phyloP scores from a whole-genome alignment of 805 yeast genomes.

The Metschnikowia koreensis region DNA sequence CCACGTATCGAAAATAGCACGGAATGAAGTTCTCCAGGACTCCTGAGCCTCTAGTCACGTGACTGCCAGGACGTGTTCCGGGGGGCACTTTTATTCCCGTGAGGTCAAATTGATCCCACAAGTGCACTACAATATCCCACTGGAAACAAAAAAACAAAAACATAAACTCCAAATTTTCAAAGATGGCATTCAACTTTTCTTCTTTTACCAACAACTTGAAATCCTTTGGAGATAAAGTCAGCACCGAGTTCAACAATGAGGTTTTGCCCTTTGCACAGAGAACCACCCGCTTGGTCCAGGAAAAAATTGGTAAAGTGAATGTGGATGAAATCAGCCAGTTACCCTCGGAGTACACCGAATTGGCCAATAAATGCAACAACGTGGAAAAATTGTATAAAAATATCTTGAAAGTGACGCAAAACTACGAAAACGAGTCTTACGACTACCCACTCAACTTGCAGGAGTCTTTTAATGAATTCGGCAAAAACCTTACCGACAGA shows the following conservation, averaged over 20 bases:
- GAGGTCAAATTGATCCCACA: neutral
- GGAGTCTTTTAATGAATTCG: constrained; percentile 73
- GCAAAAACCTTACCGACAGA: constrained; percentile 61
- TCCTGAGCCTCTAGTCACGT: no score
- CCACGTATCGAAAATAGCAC: no score
- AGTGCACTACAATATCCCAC: neutral
- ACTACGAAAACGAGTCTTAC: constrained; percentile 73
- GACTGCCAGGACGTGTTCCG: neutral
- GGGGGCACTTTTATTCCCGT: neutral
- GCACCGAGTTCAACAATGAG: constrained; percentile 54
- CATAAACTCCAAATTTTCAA: neutral
- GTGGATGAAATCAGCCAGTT: constrained; percentile 70
- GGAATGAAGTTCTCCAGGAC: no score
- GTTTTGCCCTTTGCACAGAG: constrained; percentile 69
- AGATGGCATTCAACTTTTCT: constrained; percentile 45
- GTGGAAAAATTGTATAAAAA: constrained; percentile 43
- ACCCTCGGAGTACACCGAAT: constrained; percentile 71
- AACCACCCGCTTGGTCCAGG: constrained; percentile 76
- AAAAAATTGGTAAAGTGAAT: constrained; percentile 67
- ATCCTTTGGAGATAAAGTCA: constrained; percentile 41
- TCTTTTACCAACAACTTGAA: constrained; percentile 42
- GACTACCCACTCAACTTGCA: constrained; percentile 77
- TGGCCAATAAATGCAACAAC: constrained; percentile 40
- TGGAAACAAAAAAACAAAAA: neutral
- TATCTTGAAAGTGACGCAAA: constrained; percentile 42